phyloP scores from a whole-genome alignment of 179 eudicot genomes.

The Spergularia azorica region DNA sequence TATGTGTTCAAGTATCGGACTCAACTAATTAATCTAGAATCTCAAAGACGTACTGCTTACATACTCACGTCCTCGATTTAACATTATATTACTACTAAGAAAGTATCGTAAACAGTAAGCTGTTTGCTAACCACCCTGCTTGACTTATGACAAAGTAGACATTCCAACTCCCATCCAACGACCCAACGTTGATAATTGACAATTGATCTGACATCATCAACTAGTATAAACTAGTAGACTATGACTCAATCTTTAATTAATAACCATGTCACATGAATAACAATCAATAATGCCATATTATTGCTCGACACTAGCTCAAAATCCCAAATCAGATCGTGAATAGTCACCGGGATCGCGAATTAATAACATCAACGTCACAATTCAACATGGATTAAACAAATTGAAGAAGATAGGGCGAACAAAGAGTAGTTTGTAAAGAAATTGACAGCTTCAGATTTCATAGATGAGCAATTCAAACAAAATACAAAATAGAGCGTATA shows the following conservation, averaged over 20 bases:
- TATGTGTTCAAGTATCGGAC: not conserved
- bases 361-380: not conserved
- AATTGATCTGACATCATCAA: not conserved
- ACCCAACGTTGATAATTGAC: not conserved
- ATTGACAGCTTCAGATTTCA: too few species aligned
- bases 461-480: too few species aligned
- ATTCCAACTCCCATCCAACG: not conserved
- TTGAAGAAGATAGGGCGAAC: not conserved
- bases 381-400: not conserved
- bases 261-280: not conserved
- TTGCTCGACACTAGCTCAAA: not conserved
- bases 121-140: slow-evolving; percentile 6
- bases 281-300: not conserved
- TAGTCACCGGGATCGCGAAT: not conserved
- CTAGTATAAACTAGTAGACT: not conserved
- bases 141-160: slow-evolving; percentile 13
- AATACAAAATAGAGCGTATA: not conserved
- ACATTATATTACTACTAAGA: not conserved
- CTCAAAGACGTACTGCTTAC: not conserved
- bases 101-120: not conserved
- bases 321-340: not conserved
- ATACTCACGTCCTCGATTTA: not conserved
- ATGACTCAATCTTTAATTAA: slow-evolving; percentile 4
- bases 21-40: not conserved
- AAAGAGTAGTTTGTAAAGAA: too few species aligned